These are phyloP conservation scores for Phalaenopsis equestris DNA, from an alignment of 106 monocot species.

Conservation along the genomic window DNA sequence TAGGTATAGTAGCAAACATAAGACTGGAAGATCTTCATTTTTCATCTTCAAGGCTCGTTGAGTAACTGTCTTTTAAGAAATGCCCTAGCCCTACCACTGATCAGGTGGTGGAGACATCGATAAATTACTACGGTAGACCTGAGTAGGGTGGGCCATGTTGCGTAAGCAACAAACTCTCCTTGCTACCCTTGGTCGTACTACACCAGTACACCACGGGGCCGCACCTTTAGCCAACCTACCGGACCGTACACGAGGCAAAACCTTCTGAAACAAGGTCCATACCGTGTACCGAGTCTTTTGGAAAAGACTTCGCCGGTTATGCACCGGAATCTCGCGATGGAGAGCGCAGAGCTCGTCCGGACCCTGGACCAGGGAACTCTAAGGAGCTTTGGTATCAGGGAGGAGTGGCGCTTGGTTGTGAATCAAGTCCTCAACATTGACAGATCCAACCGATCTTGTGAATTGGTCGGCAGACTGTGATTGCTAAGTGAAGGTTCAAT, in stretches of 20 bases:
- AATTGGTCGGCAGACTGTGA: slow-evolving; percentile 1
- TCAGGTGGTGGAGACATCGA: slow-evolving; percentile 7
- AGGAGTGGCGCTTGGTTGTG: slow-evolving; percentile 5
- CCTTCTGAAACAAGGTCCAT: background rate
- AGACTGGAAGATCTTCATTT: slow-evolving; percentile 5
- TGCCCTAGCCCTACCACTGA: background rate
- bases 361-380: slow-evolving; percentile 1
- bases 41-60: slow-evolving; percentile 2
- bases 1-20: slow-evolving; percentile 6
- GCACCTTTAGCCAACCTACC: slow-evolving; percentile 5
- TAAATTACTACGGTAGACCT: slow-evolving; percentile 4
- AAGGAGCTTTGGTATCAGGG: background rate
- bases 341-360: slow-evolving; percentile 1
- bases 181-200: background rate
- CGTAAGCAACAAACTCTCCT: background rate
- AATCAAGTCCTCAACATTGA: slow-evolving; percentile 1
- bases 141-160: slow-evolving; percentile 2
- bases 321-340: background rate
- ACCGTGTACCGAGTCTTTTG: background rate
- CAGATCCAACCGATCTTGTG: slow-evolving; percentile 2
- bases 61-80: background rate
- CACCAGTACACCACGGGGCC: slow-evolving; percentile 4
- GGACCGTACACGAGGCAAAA: background rate
- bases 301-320: background rate
- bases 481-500: slow-evolving; percentile 3